Evolutionary conservation across 495 filamentous ascomycete species (phyloP).

Genomic region (Extremus antarcticus): DNA sequence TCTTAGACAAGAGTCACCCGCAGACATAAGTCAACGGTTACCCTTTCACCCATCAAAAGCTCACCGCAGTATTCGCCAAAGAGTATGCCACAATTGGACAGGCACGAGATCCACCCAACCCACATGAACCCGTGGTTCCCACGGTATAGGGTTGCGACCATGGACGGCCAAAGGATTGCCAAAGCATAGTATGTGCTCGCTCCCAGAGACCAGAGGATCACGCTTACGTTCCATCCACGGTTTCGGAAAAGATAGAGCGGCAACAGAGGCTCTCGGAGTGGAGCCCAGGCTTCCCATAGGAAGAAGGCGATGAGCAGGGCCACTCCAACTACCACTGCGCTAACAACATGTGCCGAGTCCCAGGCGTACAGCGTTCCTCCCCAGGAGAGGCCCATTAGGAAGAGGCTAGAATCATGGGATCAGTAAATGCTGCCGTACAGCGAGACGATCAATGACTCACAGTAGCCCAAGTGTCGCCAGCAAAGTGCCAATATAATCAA

Average conservation of each 20-base stretch:
- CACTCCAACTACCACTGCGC: constrained; percentile 1
- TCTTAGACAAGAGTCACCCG: too few species aligned
- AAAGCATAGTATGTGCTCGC: constrained; percentile 20
- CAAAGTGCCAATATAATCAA: constrained; percentile 17
- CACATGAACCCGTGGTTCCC: background rate
- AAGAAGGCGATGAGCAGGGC: constrained; percentile 28
- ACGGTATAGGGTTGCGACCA: background rate
- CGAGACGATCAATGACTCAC: background rate
- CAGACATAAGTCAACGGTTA: too few species aligned
- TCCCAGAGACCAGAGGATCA: constrained; percentile 15
- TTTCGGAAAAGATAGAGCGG: constrained; percentile 18
- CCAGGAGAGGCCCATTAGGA: background rate
- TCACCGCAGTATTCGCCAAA: background rate
- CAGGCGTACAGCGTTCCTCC: background rate
- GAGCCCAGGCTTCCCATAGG: constrained; percentile 27
- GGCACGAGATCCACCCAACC: background rate
- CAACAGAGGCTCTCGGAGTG: constrained; percentile 15
- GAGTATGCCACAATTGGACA: background rate
- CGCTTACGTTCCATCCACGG: constrained; percentile 10
- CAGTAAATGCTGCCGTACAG: background rate
- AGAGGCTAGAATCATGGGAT: background rate
- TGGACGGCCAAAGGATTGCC: constrained; percentile 17
- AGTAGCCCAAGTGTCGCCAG: background rate
- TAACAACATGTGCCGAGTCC: background rate
- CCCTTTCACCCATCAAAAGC: too few species aligned